Conservation (phyloP, 805 yeast genomes). For the Yamadazyma kitorensis region DNA sequence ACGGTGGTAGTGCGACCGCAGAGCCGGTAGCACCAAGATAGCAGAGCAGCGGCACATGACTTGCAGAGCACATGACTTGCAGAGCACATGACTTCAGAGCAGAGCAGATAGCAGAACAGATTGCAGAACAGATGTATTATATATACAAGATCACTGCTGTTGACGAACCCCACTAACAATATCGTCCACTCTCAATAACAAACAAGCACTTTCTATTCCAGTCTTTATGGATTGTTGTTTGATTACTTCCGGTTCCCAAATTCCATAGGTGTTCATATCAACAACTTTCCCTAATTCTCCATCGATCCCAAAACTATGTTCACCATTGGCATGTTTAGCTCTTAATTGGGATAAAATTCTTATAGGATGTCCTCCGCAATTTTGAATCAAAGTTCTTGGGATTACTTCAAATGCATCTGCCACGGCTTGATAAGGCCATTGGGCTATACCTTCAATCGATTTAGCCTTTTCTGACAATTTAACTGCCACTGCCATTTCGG, state of each 20-base stretch:
- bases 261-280: conserved; percentile 93
- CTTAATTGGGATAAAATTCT: conserved; percentile 85
- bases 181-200: conserved; percentile 93
- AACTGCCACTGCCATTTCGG: conserved; percentile 97
- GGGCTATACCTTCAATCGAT: conserved; percentile 88
- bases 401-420: conserved; percentile 98
- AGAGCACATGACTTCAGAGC: too few relatives aligned
- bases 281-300: conserved; percentile 94
- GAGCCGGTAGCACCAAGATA: too few relatives aligned
- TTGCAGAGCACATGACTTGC: too few relatives aligned
- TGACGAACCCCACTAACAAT: conserved; percentile 94
- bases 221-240: conserved; percentile 96
- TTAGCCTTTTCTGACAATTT: conserved; percentile 86
- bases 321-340: conserved; percentile 94
- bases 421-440: conserved; percentile 98
- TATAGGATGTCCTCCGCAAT: conserved; percentile 96
- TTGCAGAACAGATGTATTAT: background rate
- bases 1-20: too few relatives aligned
- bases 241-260: conserved; percentile 99
- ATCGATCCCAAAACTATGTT: conserved; percentile 83
- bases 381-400: conserved; percentile 95
- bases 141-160: conserved; percentile 6
- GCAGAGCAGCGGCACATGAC: too few relatives aligned
- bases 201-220: conserved; percentile 95
- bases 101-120: too few relatives aligned